These are phyloP conservation scores for Lachnellula subtilissima DNA, from an alignment of 2,329 filamentous ascomycete genomes.

Conservation along the genomic window DNA sequence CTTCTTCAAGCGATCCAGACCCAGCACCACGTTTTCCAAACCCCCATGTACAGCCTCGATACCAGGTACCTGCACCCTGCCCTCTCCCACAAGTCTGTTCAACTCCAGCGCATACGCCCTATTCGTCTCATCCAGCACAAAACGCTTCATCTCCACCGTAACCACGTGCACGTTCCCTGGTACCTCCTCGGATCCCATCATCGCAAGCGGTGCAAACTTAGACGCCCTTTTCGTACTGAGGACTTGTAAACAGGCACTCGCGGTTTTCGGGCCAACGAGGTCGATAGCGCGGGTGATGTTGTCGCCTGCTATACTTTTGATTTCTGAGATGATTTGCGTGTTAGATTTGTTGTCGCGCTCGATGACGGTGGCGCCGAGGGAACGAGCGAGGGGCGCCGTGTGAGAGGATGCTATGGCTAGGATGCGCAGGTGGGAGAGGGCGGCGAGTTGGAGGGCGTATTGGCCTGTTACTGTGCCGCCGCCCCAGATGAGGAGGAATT, in stretches of 20 bases:
- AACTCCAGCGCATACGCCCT: constrained; percentile 30
- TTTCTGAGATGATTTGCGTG: constrained; percentile 32
- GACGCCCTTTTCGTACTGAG: constrained; percentile 25
- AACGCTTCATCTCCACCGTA: constrained; percentile 38
- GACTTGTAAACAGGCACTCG: constrained; percentile 26
- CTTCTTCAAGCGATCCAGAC: constrained; percentile 32
- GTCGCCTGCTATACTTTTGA: constrained; percentile 24
- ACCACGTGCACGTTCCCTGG: constrained; percentile 31
- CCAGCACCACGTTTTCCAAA: constrained; percentile 28
- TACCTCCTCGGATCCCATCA: constrained; percentile 28
- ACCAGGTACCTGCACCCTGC: constrained; percentile 29
- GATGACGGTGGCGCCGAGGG: constrained; percentile 33
- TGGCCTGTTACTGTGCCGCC: constrained; percentile 39
- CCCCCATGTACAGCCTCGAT: constrained; percentile 34
- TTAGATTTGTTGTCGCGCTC: constrained; percentile 32
- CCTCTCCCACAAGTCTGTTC: constrained; percentile 30
- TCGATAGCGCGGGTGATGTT: constrained; percentile 35
- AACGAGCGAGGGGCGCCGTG: constrained; percentile 28
- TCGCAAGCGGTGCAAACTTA: constrained; percentile 34
- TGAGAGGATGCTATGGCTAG: constrained; percentile 34
- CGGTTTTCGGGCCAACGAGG: constrained; percentile 35
- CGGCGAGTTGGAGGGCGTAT: constrained; percentile 38
- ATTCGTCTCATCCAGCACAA: constrained; percentile 32
- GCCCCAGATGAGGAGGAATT: constrained; percentile 36
- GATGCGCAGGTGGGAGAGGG: constrained; percentile 32